These are phyloP conservation scores for Didymellaceae sp. DNA, from an alignment of 2,329 filamentous ascomycete genomes.

Conservation along the genomic window DNA sequence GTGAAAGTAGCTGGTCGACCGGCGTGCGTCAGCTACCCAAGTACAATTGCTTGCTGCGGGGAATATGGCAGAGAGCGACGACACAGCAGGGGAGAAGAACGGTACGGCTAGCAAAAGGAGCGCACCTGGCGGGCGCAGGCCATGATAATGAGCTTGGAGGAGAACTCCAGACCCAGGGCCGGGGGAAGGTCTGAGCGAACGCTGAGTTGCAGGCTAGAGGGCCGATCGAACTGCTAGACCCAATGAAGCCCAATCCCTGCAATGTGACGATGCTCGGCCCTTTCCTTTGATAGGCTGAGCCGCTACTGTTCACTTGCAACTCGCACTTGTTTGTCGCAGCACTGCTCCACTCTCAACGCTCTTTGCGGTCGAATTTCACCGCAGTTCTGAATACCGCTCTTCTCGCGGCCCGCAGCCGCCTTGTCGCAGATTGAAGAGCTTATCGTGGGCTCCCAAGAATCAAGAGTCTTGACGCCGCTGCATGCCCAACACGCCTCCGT, in stretches of 20 bases:
- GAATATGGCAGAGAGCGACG: slow-evolving; percentile 18
- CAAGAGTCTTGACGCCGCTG: slow-evolving; percentile 21
- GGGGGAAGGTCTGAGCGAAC: slow-evolving; percentile 28
- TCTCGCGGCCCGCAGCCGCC: neutral
- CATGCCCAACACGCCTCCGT: slow-evolving; percentile 16
- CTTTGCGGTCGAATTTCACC: slow-evolving; percentile 1
- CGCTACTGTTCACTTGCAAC: slow-evolving; percentile 13
- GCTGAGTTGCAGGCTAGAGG: slow-evolving; percentile 21
- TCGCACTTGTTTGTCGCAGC: slow-evolving; percentile 10
- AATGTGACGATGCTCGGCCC: slow-evolving; percentile 12
- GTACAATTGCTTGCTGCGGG: slow-evolving; percentile 20
- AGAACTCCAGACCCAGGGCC: slow-evolving; percentile 22
- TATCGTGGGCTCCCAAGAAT: slow-evolving; percentile 3
- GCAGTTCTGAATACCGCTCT: neutral
- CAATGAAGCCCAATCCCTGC: slow-evolving; percentile 4
- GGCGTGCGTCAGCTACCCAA: slow-evolving; percentile 27
- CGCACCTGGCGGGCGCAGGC: slow-evolving; percentile 21
- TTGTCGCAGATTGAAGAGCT: neutral
- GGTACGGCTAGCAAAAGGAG: slow-evolving; percentile 14
- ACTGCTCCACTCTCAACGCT: slow-evolving; percentile 6
- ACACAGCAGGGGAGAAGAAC: slow-evolving; percentile 13
- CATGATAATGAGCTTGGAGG: slow-evolving; percentile 22
- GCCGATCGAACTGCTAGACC: slow-evolving; percentile 15
- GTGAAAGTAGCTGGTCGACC: slow-evolving; percentile 22
- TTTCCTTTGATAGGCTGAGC: slow-evolving; percentile 16